Percentiles rank a stretch among this genome's conserved stretches.
Conservation (phyloP, 345 rosid species). For the Eutrema heterophyllum region DNA sequence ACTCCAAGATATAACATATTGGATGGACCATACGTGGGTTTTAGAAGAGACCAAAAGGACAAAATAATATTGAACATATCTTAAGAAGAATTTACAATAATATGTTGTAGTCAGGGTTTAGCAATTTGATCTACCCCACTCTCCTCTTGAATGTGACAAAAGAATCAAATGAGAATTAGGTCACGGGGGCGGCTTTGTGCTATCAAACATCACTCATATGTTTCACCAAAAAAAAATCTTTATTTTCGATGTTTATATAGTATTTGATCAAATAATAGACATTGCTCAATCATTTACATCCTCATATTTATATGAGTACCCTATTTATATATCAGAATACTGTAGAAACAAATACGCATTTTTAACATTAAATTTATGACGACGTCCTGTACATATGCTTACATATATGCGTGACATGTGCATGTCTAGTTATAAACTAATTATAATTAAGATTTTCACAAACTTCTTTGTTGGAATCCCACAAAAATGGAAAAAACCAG, state of each 20-base stretch:
- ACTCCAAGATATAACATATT: slow-evolving; percentile 30
- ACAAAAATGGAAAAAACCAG: slow-evolving; percentile 5
- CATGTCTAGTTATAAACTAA: not conserved
- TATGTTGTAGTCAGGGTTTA: slow-evolving; percentile 36
- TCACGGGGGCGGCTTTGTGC: slow-evolving; percentile 40
- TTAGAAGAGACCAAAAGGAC: slow-evolving; percentile 30
- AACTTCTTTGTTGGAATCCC: slow-evolving; percentile 8
- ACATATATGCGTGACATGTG: not conserved
- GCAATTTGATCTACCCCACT: slow-evolving; percentile 35
- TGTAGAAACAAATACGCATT: not conserved
- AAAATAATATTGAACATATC: slow-evolving; percentile 28
- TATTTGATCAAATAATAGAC: slow-evolving; percentile 34
- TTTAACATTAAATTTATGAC: not conserved
- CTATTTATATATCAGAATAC: not conserved
- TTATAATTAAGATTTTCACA: not conserved
- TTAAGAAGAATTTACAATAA: slow-evolving; percentile 30
- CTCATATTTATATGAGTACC: slow-evolving; percentile 10
- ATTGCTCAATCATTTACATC: slow-evolving; percentile 30
- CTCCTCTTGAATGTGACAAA: slow-evolving; percentile 33
- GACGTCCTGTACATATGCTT: not conserved
- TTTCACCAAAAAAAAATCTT: not conserved
- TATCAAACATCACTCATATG: slow-evolving; percentile 25
- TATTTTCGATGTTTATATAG: slow-evolving; percentile 3
- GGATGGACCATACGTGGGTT: slow-evolving; percentile 30
- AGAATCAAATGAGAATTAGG: slow-evolving; percentile 34